Evolutionary conservation across 768 basidiomycete species (phyloP).

Genomic region (Tulasnella sp.): DNA sequence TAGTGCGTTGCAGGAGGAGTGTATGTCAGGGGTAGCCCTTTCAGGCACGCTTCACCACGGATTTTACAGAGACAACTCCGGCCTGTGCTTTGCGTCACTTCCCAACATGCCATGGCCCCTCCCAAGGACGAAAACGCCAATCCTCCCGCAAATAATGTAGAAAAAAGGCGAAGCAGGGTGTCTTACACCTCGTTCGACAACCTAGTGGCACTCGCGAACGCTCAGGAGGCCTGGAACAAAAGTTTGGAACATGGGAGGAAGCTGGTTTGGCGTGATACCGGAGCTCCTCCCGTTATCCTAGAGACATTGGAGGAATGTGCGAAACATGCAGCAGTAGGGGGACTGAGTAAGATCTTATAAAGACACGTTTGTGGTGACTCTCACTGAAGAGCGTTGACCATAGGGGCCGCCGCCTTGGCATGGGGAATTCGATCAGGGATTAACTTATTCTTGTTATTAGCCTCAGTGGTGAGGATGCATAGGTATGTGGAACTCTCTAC

Average conservation of each 20-base stretch:
- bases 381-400: not conserved
- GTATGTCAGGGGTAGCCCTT: too few species aligned
- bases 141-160: not conserved
- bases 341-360: conserved; percentile 44
- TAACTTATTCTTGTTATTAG: conserved; percentile 65
- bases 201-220: conserved; percentile 70
- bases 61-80: conserved; percentile 48
- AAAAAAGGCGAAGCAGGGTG: not conserved
- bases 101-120: too few species aligned
- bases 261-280: conserved; percentile 71
- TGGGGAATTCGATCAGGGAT: conserved; percentile 73
- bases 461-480: conserved; percentile 53
- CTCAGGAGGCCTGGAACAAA: conserved; percentile 42
- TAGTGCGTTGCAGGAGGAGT: too few species aligned
- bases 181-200: conserved; percentile 54
- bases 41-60: too few species aligned
- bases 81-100: too few species aligned
- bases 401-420: conserved; percentile 74
- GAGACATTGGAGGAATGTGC: conserved; percentile 50
- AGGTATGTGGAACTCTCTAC: conserved; percentile 36
- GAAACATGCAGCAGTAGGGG: conserved; percentile 58
- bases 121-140: not conserved
- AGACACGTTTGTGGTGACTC: not conserved
- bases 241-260: conserved; percentile 46
- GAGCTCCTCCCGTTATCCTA: conserved; percentile 61